A percentile compares a stretch with the other conserved stretches of the same genome.
These are phyloP conservation scores for Sphagnum contortum DNA, from an alignment of 225 moss, liverwort and hornwort species.

Conservation along the genomic window DNA sequence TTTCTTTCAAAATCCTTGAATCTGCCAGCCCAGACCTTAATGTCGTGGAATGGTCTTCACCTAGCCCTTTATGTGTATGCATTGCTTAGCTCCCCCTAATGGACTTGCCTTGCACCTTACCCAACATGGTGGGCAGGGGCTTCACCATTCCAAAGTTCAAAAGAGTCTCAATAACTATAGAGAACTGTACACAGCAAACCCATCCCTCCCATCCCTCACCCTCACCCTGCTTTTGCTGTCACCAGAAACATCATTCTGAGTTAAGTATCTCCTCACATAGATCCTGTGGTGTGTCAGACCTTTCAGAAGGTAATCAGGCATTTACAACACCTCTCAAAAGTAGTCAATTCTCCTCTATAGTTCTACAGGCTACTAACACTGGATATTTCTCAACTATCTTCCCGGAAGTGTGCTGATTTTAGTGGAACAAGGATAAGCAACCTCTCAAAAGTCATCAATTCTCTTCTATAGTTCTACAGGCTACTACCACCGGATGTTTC, in stretches of 20 bases:
- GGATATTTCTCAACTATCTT: conserved; percentile 7
- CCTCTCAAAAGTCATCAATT: conserved; percentile 34
- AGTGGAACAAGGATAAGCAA: neutral
- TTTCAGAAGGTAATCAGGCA: conserved; percentile 29
- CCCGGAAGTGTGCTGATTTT: conserved; percentile 20
- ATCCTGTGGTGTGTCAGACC: conserved; percentile 34
- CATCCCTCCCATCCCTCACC: conserved; percentile 31
- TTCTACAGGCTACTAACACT: conserved; percentile 13
- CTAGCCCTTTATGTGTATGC: too few relatives aligned
- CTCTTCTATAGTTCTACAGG: conserved; percentile 14
- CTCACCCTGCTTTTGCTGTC: too few relatives aligned
- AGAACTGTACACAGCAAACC: conserved; percentile 50
- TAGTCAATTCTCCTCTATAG: conserved; percentile 16
- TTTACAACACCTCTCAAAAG: conserved; percentile 28
- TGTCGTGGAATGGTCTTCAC: too few relatives aligned
- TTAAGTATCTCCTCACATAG: conserved; percentile 14
- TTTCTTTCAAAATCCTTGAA: too few relatives aligned
- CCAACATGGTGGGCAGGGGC: too few relatives aligned
- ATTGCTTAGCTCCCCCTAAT: too few relatives aligned
- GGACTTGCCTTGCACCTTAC: too few relatives aligned
- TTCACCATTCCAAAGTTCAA: neutral
- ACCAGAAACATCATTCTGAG: conserved; percentile 18
- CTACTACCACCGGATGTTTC: conserved; percentile 6
- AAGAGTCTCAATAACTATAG: conserved; percentile 34
- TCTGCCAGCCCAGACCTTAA: too few relatives aligned